phyloP scores from a whole-genome alignment of 2,329 filamentous ascomycete genomes.

The Whalleya microplaca region DNA sequence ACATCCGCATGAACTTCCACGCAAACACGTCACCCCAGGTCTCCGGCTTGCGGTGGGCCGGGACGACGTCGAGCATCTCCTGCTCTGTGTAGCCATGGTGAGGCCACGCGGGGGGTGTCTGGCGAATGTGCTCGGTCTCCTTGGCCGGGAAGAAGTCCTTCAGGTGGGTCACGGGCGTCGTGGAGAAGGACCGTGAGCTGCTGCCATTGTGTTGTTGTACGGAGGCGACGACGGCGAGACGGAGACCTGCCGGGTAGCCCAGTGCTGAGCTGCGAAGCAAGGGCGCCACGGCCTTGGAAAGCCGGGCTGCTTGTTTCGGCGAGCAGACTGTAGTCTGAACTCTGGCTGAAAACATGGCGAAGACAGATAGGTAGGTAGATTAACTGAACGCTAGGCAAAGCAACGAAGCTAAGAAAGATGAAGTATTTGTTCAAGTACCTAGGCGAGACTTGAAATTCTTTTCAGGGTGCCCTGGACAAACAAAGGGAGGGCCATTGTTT shows the following conservation, averaged over 20 bases:
- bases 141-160: constrained; percentile 66
- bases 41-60: constrained; percentile 76
- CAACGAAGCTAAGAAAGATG: constrained; percentile 5
- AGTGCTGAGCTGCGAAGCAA: constrained; percentile 28
- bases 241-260: constrained; percentile 32
- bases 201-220: constrained; percentile 30
- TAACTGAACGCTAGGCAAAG: constrained; percentile 7
- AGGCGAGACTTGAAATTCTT: neutral
- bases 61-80: constrained; percentile 74
- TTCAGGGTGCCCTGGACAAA: constrained; percentile 11
- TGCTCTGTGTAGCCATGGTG: constrained; percentile 76
- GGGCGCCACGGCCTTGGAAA: constrained; percentile 32
- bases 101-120: constrained; percentile 68
- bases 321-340: constrained; percentile 37
- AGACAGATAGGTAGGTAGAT: neutral
- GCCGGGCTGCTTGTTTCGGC: constrained; percentile 34
- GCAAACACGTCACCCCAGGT: constrained; percentile 79
- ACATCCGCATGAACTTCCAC: constrained; percentile 73
- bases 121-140: constrained; percentile 63
- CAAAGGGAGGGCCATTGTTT: constrained; percentile 1
- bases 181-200: constrained; percentile 52
- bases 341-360: constrained; percentile 38
- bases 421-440: constrained; percentile 4
- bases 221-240: constrained; percentile 32
- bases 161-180: constrained; percentile 49